These are phyloP conservation scores for Russula compacta DNA, from an alignment of 768 basidiomycete genomes.

Conservation along the genomic window DNA sequence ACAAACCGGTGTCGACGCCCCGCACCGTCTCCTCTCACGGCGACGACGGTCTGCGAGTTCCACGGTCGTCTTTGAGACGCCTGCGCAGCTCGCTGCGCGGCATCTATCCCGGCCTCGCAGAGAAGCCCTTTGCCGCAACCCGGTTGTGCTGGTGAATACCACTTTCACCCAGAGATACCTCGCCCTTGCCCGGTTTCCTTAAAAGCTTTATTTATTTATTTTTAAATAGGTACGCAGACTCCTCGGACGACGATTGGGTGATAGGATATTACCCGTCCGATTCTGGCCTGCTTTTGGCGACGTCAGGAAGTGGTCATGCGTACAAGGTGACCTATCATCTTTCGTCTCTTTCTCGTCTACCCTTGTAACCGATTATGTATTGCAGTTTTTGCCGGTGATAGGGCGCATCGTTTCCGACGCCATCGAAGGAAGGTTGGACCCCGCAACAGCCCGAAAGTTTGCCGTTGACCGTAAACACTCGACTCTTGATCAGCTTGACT, in stretches of 20 bases:
- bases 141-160: slow-evolving; percentile 76
- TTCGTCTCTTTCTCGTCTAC: background rate
- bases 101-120: slow-evolving; percentile 71
- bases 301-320: slow-evolving; percentile 82
- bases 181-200: background rate
- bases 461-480: slow-evolving; percentile 41
- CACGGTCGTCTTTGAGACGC: slow-evolving; percentile 39
- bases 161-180: background rate
- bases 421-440: slow-evolving; percentile 53
- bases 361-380: background rate
- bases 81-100: slow-evolving; percentile 44
- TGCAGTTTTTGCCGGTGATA: slow-evolving; percentile 78
- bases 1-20: slow-evolving; percentile 56
- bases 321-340: slow-evolving; percentile 50
- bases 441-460: slow-evolving; percentile 49
- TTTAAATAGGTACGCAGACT: slow-evolving; percentile 79
- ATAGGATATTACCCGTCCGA: slow-evolving; percentile 64
- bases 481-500: slow-evolving; percentile 28
- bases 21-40: slow-evolving; percentile 59
- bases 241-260: slow-evolving; percentile 81
- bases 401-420: slow-evolving; percentile 69
- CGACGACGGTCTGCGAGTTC: slow-evolving; percentile 53
- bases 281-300: slow-evolving; percentile 64
- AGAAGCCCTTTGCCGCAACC: slow-evolving; percentile 62
- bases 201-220: no score